Conservation (phyloP, 2,329 filamentous ascomycete species). For the Nigrograna mackinnonii region DNA sequence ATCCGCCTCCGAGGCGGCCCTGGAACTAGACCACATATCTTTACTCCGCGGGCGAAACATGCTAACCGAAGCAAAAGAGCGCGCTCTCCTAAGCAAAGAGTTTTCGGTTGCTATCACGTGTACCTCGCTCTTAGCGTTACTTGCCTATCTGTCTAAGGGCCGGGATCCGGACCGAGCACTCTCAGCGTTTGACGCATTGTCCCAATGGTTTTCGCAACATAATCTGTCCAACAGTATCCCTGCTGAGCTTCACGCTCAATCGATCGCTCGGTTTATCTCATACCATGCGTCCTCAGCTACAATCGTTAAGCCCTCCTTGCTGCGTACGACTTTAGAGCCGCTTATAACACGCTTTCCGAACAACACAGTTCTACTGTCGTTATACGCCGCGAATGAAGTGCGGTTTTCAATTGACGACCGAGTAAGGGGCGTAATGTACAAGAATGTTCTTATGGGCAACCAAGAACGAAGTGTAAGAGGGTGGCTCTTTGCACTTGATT, state of each 20-base stretch:
- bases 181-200: constrained; percentile 34
- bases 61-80: constrained; percentile 48
- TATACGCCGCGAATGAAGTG: constrained; percentile 75
- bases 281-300: constrained; percentile 65
- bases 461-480: constrained; percentile 44
- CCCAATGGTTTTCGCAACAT: constrained; percentile 24
- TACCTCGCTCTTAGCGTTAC: constrained; percentile 65
- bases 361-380: constrained; percentile 74
- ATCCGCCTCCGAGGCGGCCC: background rate
- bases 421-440: constrained; percentile 66
- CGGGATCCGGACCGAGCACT: constrained; percentile 41
- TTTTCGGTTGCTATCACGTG: constrained; percentile 53
- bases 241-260: constrained; percentile 71
- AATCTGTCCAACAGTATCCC: constrained; percentile 24
- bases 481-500: constrained; percentile 59
- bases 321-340: constrained; percentile 64
- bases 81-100: constrained; percentile 53
- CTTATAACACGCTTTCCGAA: constrained; percentile 69
- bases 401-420: constrained; percentile 76
- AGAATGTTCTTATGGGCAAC: constrained; percentile 37
- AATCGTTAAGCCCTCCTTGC: constrained; percentile 68
- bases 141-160: constrained; percentile 65
- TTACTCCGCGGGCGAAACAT: constrained; percentile 18
- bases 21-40: constrained; percentile 11
- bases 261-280: constrained; percentile 67